These are phyloP conservation scores for Globisporangium rhizosaccharum DNA, from an alignment of 352 stramenopile species.

Conservation along the genomic window DNA sequence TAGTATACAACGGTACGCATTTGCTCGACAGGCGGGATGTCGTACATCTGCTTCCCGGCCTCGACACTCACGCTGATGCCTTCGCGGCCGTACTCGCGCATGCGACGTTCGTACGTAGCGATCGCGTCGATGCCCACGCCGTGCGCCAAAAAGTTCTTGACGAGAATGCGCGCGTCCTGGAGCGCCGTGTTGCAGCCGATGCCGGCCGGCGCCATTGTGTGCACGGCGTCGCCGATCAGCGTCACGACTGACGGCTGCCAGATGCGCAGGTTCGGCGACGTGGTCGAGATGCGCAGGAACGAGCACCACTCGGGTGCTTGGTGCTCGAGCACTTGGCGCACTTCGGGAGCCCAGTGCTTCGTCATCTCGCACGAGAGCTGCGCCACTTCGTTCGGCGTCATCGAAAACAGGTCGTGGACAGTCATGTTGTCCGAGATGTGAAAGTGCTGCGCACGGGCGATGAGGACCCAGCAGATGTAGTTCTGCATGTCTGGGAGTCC, in stretches of 20 bases:
- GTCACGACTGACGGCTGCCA: slow-evolving; percentile 47
- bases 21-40: slow-evolving; percentile 31
- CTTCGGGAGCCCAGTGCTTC: slow-evolving; percentile 33
- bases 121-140: slow-evolving; percentile 47
- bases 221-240: slow-evolving; percentile 51
- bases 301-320: slow-evolving; percentile 46
- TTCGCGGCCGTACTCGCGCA: slow-evolving; percentile 42
- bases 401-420: slow-evolving; percentile 38
- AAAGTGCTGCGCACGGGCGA: slow-evolving; percentile 38
- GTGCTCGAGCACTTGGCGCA: slow-evolving; percentile 36
- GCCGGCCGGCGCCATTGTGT: slow-evolving; percentile 56
- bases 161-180: slow-evolving; percentile 42
- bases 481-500: slow-evolving; percentile 29
- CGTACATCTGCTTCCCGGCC: slow-evolving; percentile 42
- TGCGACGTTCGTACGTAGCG: slow-evolving; percentile 42
- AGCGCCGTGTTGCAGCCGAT: slow-evolving; percentile 54
- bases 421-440: slow-evolving; percentile 23
- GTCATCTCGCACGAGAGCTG: slow-evolving; percentile 50
- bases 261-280: slow-evolving; percentile 33
- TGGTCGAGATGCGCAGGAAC: slow-evolving; percentile 61
- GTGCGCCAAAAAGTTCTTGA: slow-evolving; percentile 31
- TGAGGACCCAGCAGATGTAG: slow-evolving; percentile 62
- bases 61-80: slow-evolving; percentile 37
- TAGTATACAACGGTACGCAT: slow-evolving; percentile 41
- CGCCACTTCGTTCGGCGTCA: slow-evolving; percentile 36